Base-by-base conservation (phyloP, 805 yeast genomes). In the Teunomyces tritomae region DNA sequence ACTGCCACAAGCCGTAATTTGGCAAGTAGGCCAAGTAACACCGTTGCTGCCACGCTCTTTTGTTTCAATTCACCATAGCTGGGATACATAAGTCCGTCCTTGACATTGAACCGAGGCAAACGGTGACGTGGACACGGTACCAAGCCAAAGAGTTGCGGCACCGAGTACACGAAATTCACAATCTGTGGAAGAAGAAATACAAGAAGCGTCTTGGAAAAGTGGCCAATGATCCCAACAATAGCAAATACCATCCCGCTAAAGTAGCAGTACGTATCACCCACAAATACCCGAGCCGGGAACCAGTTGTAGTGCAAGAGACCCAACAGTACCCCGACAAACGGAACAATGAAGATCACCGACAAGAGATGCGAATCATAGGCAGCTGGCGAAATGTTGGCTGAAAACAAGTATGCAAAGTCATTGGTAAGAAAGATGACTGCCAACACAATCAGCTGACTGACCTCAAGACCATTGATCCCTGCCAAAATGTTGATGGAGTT, bases 181-280 rank as follows among this genome's bases (percentile, higher is more conserved):
- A 94, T 87, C 68, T 94, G 99, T 2, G 98, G 98, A 36, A 89
- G 71, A 63, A 94, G 86, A 60, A 94, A 85, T 29, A 91, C 67
- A 67, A 94, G 72, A 56, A 92, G 72, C 0, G 99, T 94, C 68
- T 94, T 94, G 37, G 97, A 89, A 65, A 91, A 94, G 71, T 94
- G 99, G 1, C 98, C 98, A 49, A 89, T 76, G 30, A 94, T 94
- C 1, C 97, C 98, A 28, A 89, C 96, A 26, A 91, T 94, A 0
- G 98, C 99, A 67, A 94, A 90, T 0, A 94, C 96, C 99, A 94
- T 94, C 3, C 99, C 99, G 24, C 96, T 89, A 66, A 94, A 91
- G 68, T 94, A 94, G 69, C 99, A 94, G 73, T 87, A 94, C 0
- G 99, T 92, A 63, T 94, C 99, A 28, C 99, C 99, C 6, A 94